Evolutionary conservation across 257 asterid genomes (phyloP).

Genomic region (Solanum infundibuliforme): DNA sequence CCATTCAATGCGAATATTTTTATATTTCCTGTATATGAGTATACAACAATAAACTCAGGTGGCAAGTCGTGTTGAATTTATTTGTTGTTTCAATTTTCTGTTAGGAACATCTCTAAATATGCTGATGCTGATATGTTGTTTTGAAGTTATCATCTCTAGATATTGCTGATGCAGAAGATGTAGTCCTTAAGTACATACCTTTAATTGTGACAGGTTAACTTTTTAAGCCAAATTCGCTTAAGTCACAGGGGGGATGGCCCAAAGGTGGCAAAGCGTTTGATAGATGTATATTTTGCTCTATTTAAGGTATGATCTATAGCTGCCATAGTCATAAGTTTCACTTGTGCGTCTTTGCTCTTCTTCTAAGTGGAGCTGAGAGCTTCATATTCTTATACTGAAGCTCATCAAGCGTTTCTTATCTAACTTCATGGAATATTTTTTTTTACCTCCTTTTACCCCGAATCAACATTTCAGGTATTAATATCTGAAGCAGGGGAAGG

Average conservation of each 20-base stretch:
- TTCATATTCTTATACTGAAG: background rate
- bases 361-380: background rate
- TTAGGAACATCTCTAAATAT: background rate
- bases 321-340: background rate
- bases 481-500: slow-evolving; percentile 55
- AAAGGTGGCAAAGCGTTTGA: slow-evolving; percentile 79
- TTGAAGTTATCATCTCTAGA: background rate
- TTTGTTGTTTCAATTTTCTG: background rate
- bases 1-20: background rate
- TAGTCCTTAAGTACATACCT: background rate
- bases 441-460: background rate
- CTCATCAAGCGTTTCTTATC: background rate
- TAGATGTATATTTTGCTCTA: slow-evolving; percentile 88
- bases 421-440: background rate
- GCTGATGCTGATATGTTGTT: background rate
- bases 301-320: slow-evolving; percentile 56
- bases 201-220: slow-evolving; percentile 53
- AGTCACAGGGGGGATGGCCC: slow-evolving; percentile 91
- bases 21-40: background rate
- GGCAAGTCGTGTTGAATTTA: background rate
- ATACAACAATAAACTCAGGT: background rate
- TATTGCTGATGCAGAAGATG: background rate
- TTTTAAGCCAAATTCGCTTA: slow-evolving; percentile 76
- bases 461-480: slow-evolving; percentile 45
- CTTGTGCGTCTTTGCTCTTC: background rate